These are phyloP conservation scores for Aspergillus felis DNA, from an alignment of 2,329 filamentous ascomycete species.

Conservation along the genomic window DNA sequence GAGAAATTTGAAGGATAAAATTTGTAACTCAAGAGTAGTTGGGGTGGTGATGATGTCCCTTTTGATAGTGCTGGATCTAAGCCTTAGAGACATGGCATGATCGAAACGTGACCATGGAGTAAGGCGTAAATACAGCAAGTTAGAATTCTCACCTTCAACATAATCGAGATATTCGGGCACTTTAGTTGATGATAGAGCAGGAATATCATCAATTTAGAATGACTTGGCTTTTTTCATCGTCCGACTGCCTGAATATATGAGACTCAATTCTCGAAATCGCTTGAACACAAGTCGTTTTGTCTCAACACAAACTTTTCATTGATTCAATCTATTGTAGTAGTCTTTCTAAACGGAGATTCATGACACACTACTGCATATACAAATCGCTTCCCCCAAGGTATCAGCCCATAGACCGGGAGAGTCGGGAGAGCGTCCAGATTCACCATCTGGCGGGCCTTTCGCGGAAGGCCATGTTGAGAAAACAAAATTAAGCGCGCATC, in stretches of 20 bases:
- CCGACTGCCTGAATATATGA: not conserved
- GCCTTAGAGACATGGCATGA: not conserved
- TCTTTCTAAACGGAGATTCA: not conserved
- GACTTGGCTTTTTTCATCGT: not conserved
- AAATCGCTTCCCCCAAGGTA: not conserved
- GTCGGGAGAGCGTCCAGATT: not conserved
- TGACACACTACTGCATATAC: not conserved
- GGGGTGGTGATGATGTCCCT: not conserved
- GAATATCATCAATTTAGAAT: not conserved
- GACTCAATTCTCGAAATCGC: not conserved
- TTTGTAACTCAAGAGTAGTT: not conserved
- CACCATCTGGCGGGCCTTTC: too few relatives aligned
- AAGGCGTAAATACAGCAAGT: not conserved
- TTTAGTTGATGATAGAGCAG: not conserved
- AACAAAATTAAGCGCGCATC: conserved; percentile 13
- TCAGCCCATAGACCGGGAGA: not conserved
- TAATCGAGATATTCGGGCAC: not conserved
- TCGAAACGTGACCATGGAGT: not conserved
- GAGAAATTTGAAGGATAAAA: not conserved
- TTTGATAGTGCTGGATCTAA: not conserved
- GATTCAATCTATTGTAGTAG: not conserved
- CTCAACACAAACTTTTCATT: not conserved
- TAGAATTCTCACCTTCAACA: not conserved
- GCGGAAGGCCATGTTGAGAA: not conserved
- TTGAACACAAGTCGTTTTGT: not conserved